Percentiles rank a stretch among this genome's conserved stretches.
These are phyloP conservation scores for Blumeria hordei DNA, from an alignment of 2,329 filamentous ascomycete genomes.

Conservation along the genomic window DNA sequence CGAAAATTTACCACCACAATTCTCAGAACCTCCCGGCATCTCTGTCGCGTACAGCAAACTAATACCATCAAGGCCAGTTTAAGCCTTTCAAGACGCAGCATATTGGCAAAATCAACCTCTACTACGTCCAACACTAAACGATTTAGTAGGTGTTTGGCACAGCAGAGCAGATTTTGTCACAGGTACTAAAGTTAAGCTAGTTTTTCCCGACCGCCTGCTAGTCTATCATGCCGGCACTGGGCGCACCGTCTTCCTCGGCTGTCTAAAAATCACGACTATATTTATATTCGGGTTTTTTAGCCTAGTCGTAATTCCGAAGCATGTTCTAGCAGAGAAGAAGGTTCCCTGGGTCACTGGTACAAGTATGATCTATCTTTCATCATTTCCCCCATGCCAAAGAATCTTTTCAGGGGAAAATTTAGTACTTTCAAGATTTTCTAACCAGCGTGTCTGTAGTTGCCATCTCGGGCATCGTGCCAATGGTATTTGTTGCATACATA, in stretches of 20 bases:
- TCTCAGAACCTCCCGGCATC: too few relatives aligned
- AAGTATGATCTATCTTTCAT: slow-evolving; percentile 5
- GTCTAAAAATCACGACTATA: slow-evolving; percentile 46
- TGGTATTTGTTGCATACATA: slow-evolving; percentile 37
- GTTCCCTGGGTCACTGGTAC: slow-evolving; percentile 10
- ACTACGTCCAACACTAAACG: too few relatives aligned
- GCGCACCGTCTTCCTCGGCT: slow-evolving; percentile 41
- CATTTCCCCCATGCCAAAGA: background rate
- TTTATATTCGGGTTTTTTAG: slow-evolving; percentile 43
- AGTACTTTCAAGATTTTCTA: slow-evolving; percentile 1
- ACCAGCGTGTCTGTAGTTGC: background rate
- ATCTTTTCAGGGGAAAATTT: too few relatives aligned
- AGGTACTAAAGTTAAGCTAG: slow-evolving; percentile 12
- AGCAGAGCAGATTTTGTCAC: too few relatives aligned
- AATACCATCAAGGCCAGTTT: too few relatives aligned
- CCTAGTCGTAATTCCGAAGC: slow-evolving; percentile 29
- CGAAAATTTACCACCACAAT: too few relatives aligned
- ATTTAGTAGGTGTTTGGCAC: too few relatives aligned
- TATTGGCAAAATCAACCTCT: too few relatives aligned
- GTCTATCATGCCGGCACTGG: slow-evolving; percentile 54
- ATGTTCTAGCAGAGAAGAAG: slow-evolving; percentile 10
- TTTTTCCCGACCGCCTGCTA: slow-evolving; percentile 33
- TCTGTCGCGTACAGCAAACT: too few relatives aligned
- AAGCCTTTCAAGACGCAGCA: too few relatives aligned
- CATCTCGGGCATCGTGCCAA: slow-evolving; percentile 33